Evolutionary conservation across 176 grass and related monocot species (phyloP), one percentile per base, ranked within the genome.

Genomic region (Secale cereale): DNA sequence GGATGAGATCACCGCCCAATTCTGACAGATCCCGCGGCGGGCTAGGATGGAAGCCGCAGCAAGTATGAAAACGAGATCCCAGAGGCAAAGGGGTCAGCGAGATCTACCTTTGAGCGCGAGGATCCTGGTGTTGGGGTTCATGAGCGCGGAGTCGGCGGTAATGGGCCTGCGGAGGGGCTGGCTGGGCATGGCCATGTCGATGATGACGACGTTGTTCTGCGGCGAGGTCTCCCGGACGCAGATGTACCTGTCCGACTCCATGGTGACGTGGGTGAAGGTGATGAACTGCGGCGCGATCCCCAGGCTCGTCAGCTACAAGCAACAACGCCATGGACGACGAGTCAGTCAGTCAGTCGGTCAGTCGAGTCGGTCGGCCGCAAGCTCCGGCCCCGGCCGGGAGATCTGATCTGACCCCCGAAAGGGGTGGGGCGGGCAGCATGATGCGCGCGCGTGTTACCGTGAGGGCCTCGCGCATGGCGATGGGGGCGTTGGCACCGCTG

Each of bases 231-330:
- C 97, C 68, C 97, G 92, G n/a, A 99, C 94, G 79, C 97, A 99
- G 82, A 99, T 92, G 88, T 97, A 99, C 80, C 94, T 89, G 29
- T 99, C 97, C 14, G 97, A 99, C 85, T 99, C 97, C 97, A 99
- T 99, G 36, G 97, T 99, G 57, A 99, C 97, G 19, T 99, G 94
- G 48, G 97, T 99, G 78, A 99, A 99, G 66, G 97, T 99, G 76
- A 99, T 90, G 88, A 99, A 99, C 86, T 99, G 94, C 62, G 92
- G 88, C 88, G 88, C 92, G 73, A 99, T 97, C 76, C 97, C 97
- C 29, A 99, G 90, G 83, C 92, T 99, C 46, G 94, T 89, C 5
- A 99, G 90, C 97, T 99, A 91, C 82, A 77, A 74, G 41, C 25
- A 74, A 28, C 40, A 74, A 74, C 26, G 26, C 9, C 45, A 76